phyloP scores from a whole-genome alignment of 805 yeast species.

The Schizosaccharomyces japonicus region DNA sequence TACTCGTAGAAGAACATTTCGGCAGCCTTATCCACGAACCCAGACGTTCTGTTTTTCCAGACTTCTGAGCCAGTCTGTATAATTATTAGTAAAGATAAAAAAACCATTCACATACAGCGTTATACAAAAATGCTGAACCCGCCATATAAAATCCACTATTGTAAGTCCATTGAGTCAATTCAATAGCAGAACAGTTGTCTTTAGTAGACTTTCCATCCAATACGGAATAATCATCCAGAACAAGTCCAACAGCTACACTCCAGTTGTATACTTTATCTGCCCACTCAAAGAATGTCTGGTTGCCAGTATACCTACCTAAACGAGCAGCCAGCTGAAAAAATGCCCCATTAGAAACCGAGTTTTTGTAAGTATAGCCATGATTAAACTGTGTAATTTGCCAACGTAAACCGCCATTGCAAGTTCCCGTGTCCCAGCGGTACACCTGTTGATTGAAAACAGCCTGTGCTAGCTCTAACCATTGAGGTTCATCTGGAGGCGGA shows the following conservation, averaged over 20 bases:
- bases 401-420: slow-evolving; percentile 58
- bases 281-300: slow-evolving; percentile 47
- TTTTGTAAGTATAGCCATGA: slow-evolving; percentile 66
- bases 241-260: slow-evolving; percentile 28
- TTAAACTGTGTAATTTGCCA: slow-evolving; percentile 87
- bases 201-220: slow-evolving; percentile 51
- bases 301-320: slow-evolving; percentile 51
- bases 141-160: slow-evolving; percentile 46
- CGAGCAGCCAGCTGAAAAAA: slow-evolving; percentile 63
- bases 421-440: slow-evolving; percentile 43
- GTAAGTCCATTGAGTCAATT: slow-evolving; percentile 45
- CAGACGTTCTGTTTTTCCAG: slow-evolving; percentile 34
- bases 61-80: slow-evolving; percentile 24
- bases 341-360: slow-evolving; percentile 65
- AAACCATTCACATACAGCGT: slow-evolving; percentile 15
- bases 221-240: slow-evolving; percentile 16
- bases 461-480: slow-evolving; percentile 60
- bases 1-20: slow-evolving; percentile 26
- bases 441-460: slow-evolving; percentile 74
- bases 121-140: slow-evolving; percentile 46
- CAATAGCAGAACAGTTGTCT: slow-evolving; percentile 23
- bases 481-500: slow-evolving; percentile 33
- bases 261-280: slow-evolving; percentile 57
- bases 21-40: slow-evolving; percentile 24
- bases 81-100: neutral